A percentile compares a stretch with the other conserved stretches of the same genome.
Evolutionary conservation across 768 basidiomycete genomes (phyloP).

Genomic region (Nidularia pulvinata): DNA sequence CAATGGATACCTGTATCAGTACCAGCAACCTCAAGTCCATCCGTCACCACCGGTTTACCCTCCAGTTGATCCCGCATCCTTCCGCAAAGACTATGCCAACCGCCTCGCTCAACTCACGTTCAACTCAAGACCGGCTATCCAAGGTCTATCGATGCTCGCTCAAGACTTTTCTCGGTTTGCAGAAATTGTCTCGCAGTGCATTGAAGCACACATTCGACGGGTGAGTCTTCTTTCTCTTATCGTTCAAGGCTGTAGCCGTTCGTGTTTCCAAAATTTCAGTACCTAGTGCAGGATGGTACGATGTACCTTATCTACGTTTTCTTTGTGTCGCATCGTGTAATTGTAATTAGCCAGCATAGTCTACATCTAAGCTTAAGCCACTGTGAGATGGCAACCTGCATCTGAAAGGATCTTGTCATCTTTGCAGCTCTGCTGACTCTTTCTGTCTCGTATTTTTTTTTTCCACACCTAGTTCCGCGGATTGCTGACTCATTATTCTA

Average conservation of each 20-base stretch:
- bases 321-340: conserved; percentile 18
- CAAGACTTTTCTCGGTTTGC: conserved; percentile 82
- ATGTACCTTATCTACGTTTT: no score
- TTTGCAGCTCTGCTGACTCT: conserved; percentile 14
- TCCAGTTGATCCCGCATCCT: conserved; percentile 63
- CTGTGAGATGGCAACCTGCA: conserved; percentile 21
- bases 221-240: conserved; percentile 58
- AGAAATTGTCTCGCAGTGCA: conserved; percentile 76
- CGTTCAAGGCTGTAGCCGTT: neutral
- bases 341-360: conserved; percentile 21
- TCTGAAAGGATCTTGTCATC: conserved; percentile 16
- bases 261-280: conserved; percentile 3
- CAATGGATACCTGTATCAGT: conserved; percentile 34
- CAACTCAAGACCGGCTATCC: conserved; percentile 96
- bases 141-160: conserved; percentile 89
- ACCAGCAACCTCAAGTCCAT: conserved; percentile 41
- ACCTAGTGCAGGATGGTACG: neutral
- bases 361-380: conserved; percentile 33
- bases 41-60: conserved; percentile 35
- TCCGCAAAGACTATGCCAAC: conserved; percentile 75
- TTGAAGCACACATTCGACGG: conserved; percentile 84
- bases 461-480: conserved; percentile 35
- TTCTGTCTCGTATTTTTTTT: conserved; percentile 19
- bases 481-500: conserved; percentile 70
- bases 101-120: conserved; percentile 83